Evolutionary conservation across 176 grass and related monocot species (phyloP).

Genomic region (Triticum turgidum): DNA sequence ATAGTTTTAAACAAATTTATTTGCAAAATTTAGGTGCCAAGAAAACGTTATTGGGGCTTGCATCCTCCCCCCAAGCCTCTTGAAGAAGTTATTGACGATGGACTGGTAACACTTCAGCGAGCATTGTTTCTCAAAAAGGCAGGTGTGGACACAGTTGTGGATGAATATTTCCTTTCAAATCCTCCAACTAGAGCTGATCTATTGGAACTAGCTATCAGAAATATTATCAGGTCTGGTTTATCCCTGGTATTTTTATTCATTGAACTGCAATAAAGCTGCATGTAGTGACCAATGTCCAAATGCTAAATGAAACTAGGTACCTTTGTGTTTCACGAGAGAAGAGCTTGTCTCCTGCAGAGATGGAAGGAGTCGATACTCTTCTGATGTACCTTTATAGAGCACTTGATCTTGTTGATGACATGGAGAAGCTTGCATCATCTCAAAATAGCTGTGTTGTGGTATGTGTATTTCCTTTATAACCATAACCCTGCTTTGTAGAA

Average conservation of each 20-base stretch:
- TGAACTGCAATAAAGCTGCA: constrained; percentile 25
- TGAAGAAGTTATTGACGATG: constrained; percentile 98
- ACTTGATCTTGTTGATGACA: constrained; percentile 91
- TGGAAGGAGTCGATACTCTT: constrained; percentile 97
- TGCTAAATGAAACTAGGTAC: constrained; percentile 63
- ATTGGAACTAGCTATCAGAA: constrained; percentile 81
- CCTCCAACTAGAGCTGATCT: constrained; percentile 78
- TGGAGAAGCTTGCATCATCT: constrained; percentile 96
- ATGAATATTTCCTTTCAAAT: constrained; percentile 89
- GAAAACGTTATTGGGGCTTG: constrained; percentile 93
- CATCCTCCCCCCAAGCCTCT: constrained; percentile 91
- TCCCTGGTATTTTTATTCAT: constrained; percentile 29
- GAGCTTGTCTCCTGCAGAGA: constrained; percentile 61
- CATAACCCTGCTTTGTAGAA: constrained; percentile 11
- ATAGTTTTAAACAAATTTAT: neutral
- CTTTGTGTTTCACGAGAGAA: constrained; percentile 60
- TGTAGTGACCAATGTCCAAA: neutral
- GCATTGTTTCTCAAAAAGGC: constrained; percentile 88
- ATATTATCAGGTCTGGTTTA: constrained; percentile 80
- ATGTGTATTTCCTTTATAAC: constrained; percentile 31
- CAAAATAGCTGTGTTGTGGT: constrained; percentile 91
- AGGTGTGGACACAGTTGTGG: constrained; percentile 83
- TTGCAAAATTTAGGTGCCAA: constrained; percentile 64
- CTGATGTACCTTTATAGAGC: constrained; percentile 99
- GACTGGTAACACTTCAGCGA: constrained; percentile 70